phyloP scores from a whole-genome alignment of 352 stramenopile species.

The Globisporangium recalcitrans region DNA sequence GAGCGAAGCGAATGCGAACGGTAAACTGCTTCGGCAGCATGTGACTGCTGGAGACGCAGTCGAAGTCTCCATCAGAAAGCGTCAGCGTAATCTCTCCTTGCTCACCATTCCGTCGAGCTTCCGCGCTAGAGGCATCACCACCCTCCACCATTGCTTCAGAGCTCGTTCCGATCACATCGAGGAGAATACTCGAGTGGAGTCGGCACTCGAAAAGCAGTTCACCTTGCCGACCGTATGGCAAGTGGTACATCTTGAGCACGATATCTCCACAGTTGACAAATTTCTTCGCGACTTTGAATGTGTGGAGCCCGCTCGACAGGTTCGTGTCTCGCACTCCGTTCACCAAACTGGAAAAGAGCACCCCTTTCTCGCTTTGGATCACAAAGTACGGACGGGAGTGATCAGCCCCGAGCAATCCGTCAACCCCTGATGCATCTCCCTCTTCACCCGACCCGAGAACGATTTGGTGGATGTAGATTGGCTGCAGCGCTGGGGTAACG shows the following conservation, averaged over 20 bases:
- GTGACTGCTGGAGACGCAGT: slow-evolving; percentile 72
- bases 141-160: background rate
- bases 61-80: slow-evolving; percentile 73
- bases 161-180: slow-evolving; percentile 39
- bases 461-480: slow-evolving; percentile 80
- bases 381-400: slow-evolving; percentile 81
- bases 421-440: slow-evolving; percentile 7
- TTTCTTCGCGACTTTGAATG: slow-evolving; percentile 61
- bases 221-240: slow-evolving; percentile 79
- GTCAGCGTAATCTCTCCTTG: slow-evolving; percentile 44
- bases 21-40: slow-evolving; percentile 61
- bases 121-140: slow-evolving; percentile 17
- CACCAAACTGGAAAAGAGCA: slow-evolving; percentile 85
- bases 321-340: slow-evolving; percentile 69
- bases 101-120: slow-evolving; percentile 15
- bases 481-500: slow-evolving; percentile 57
- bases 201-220: slow-evolving; percentile 78
- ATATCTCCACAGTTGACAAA: slow-evolving; percentile 65
- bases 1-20: slow-evolving; percentile 49
- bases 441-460: slow-evolving; percentile 37
- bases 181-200: slow-evolving; percentile 63
- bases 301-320: slow-evolving; percentile 44
- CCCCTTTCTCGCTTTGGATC: slow-evolving; percentile 80
- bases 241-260: slow-evolving; percentile 82
- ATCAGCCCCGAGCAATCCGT: slow-evolving; percentile 12